These are phyloP conservation scores for Chenopodium album DNA, from an alignment of 148 eudicot species.

Conservation along the genomic window DNA sequence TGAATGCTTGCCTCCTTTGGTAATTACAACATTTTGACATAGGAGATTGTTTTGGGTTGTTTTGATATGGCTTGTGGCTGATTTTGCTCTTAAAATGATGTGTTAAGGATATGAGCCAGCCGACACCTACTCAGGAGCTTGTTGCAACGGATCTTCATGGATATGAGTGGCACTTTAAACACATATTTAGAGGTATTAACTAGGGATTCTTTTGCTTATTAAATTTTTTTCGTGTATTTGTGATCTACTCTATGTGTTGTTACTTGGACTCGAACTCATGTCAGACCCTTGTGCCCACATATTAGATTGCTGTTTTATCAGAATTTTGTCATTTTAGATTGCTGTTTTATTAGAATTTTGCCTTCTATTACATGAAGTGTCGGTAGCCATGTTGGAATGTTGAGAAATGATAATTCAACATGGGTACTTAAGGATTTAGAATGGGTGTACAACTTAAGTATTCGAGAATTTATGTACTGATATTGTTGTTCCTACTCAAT, in stretches of 20 bases:
- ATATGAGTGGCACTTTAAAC: conserved; percentile 89
- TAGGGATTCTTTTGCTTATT: not conserved
- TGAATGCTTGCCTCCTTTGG: conserved; percentile 89
- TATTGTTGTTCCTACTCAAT: conserved; percentile 11
- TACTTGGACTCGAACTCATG: too few species aligned
- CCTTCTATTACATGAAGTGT: too few species aligned
- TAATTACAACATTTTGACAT: conserved; percentile 25
- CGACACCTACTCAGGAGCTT: conserved; percentile 79
- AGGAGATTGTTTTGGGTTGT: not conserved
- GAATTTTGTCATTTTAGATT: too few species aligned
- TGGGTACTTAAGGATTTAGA: not conserved
- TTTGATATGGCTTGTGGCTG: conserved; percentile 10
- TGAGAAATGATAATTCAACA: not conserved
- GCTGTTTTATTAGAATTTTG: too few species aligned
- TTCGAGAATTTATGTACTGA: not conserved
- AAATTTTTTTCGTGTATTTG: not conserved
- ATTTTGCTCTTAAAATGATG: conserved; percentile 12
- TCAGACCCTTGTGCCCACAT: too few species aligned
- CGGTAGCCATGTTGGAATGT: not conserved
- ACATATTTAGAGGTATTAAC: conserved; percentile 71
- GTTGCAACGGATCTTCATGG: conserved; percentile 85
- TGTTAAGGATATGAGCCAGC: conserved; percentile 71
- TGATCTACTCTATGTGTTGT: too few species aligned
- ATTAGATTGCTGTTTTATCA: too few species aligned
- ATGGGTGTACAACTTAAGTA: too few species aligned